Conservation (phyloP, 2,329 filamentous ascomycete genomes). For the Pseudogymnoascus sp. region DNA sequence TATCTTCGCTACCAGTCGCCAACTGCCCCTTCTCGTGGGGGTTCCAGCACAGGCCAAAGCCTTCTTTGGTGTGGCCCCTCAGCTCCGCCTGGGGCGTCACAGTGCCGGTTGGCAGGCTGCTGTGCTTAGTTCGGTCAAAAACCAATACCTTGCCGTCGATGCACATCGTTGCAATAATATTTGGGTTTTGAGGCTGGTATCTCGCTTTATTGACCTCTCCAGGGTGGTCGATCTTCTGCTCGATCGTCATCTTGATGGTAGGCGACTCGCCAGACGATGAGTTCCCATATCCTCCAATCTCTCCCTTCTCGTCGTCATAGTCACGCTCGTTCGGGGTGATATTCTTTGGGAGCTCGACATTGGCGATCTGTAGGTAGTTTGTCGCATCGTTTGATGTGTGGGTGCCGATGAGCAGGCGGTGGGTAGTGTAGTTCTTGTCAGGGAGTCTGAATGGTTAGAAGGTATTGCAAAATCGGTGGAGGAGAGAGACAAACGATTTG, state of each 20-base stretch:
- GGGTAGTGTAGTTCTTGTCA: constrained; percentile 79
- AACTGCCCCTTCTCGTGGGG: constrained; percentile 75
- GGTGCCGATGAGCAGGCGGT: constrained; percentile 87
- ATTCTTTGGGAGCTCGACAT: constrained; percentile 84
- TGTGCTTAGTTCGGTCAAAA: constrained; percentile 94
- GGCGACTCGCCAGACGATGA: constrained; percentile 58
- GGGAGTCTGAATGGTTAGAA: constrained; percentile 46
- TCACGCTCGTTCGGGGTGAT: constrained; percentile 68
- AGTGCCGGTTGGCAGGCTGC: constrained; percentile 64
- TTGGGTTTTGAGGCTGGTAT: constrained; percentile 95
- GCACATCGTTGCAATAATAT: constrained; percentile 90
- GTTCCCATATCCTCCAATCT: constrained; percentile 88
- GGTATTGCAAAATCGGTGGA: neutral
- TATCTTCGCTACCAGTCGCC: constrained; percentile 86
- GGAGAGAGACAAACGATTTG: constrained; percentile 51
- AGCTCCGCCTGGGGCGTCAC: constrained; percentile 80
- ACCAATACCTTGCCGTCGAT: constrained; percentile 83
- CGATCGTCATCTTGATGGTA: constrained; percentile 79
- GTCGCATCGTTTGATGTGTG: constrained; percentile 80
- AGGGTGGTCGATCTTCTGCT: constrained; percentile 93
- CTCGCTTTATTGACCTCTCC: constrained; percentile 98
- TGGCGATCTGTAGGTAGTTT: constrained; percentile 92
- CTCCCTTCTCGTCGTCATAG: constrained; percentile 85
- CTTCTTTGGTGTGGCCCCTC: constrained; percentile 77
- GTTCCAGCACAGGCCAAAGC: constrained; percentile 90